Conservation (phyloP, 805 yeast genomes). For the Metschnikowia borealis region DNA sequence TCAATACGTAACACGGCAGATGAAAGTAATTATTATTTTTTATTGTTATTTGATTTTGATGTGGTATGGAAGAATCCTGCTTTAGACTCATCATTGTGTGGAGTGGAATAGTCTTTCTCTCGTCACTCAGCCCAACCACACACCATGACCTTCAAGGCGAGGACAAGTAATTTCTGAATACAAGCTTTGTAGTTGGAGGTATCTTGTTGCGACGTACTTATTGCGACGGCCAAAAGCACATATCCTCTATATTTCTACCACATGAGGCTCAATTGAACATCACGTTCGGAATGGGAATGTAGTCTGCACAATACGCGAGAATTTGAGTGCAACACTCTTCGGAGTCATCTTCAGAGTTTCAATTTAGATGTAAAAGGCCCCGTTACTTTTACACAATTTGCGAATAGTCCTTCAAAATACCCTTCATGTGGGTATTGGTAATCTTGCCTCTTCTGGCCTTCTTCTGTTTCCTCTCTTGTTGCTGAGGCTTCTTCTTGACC, state of each 20-base stretch:
- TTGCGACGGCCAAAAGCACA: background rate
- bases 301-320: background rate
- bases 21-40: background rate
- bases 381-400: slow-evolving; percentile 26
- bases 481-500: slow-evolving; percentile 60
- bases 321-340: background rate
- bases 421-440: slow-evolving; percentile 95
- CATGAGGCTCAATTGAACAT: background rate
- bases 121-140: background rate
- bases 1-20: background rate
- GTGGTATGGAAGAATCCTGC: too few relatives aligned
- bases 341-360: background rate
- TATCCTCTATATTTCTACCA: background rate
- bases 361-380: background rate
- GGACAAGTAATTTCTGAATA: background rate
- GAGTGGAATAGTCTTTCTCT: background rate
- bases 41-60: background rate
- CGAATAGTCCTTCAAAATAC: slow-evolving; percentile 82
- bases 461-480: slow-evolving; percentile 72
- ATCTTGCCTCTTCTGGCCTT: slow-evolving; percentile 90
- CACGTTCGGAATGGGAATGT: background rate
- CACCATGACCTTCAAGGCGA: background rate
- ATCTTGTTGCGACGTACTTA: background rate
- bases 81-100: background rate
- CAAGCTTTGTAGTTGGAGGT: background rate